These are phyloP conservation scores for Lantana camara DNA, from an alignment of 257 asterid genomes.

Conservation along the genomic window DNA sequence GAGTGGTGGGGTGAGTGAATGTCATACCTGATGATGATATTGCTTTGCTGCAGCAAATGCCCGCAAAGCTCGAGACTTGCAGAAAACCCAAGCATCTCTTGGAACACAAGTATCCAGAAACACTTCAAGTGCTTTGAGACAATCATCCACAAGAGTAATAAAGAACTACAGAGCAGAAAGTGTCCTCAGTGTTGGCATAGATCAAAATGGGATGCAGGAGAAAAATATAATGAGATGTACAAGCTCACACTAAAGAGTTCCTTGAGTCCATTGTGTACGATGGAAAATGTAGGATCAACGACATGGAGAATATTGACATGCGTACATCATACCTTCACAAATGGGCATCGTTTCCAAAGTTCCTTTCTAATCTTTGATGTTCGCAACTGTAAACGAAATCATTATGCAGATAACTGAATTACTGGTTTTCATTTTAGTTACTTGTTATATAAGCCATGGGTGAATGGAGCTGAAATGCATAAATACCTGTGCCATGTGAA, in stretches of 20 bases:
- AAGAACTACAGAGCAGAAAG: conserved; percentile 45
- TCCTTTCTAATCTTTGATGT: conserved; percentile 50
- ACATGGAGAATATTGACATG: conserved; percentile 12
- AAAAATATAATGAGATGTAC: conserved; percentile 4
- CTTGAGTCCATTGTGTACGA: too few relatives aligned
- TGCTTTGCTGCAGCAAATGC: conserved; percentile 49
- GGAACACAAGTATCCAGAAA: conserved; percentile 43
- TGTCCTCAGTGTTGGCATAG: conserved; percentile 21
- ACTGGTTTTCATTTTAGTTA: background rate
- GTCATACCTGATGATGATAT: conserved; percentile 75
- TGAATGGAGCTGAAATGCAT: conserved; percentile 12
- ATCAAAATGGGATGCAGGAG: conserved; percentile 2
- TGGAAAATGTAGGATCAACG: conserved; percentile 17
- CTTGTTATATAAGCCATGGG: conserved; percentile 9
- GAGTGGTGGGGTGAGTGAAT: conserved; percentile 4
- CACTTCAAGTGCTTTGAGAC: conserved; percentile 38
- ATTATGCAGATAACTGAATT: conserved; percentile 3
- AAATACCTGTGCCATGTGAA: conserved; percentile 76
- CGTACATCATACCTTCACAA: conserved; percentile 53
- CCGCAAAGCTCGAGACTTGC: conserved; percentile 47
- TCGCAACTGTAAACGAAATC: conserved; percentile 49
- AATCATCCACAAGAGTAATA: conserved; percentile 28
- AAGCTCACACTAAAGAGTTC: conserved; percentile 9
- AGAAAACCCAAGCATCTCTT: conserved; percentile 35
- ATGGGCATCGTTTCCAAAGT: conserved; percentile 63